Conservation (phyloP, 352 stramenopile genomes). For the Phytophthora pseudosyringae region DNA sequence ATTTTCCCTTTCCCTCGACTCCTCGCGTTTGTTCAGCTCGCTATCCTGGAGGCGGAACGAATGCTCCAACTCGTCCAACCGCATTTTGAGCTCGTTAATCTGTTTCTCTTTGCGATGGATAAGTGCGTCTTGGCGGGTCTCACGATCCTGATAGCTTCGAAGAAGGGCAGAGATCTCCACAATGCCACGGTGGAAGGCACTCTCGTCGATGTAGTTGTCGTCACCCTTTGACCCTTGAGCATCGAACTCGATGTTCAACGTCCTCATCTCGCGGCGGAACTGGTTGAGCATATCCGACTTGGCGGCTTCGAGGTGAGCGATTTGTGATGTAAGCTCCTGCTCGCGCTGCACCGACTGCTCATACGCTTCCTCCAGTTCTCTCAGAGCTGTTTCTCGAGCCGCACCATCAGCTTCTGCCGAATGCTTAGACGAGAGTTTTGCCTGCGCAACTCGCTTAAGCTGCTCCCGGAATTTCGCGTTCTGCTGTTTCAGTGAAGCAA, state of each 20-base stretch:
- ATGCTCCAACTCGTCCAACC: constrained; percentile 34
- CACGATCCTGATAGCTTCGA: constrained; percentile 53
- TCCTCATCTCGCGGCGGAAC: constrained; percentile 53
- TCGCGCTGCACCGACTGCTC: constrained; percentile 43
- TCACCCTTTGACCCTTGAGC: constrained; percentile 11
- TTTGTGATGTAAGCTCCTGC: constrained; percentile 38
- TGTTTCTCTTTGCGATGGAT: constrained; percentile 54
- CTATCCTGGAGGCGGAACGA: constrained; percentile 16
- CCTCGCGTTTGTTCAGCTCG: constrained; percentile 16
- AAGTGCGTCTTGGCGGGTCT: constrained; percentile 48
- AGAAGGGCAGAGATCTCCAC: constrained; percentile 44
- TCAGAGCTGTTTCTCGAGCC: constrained; percentile 22
- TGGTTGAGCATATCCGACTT: constrained; percentile 41
- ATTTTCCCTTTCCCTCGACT: constrained; percentile 12
- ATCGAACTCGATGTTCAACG: constrained; percentile 45
- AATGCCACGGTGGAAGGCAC: constrained; percentile 36
- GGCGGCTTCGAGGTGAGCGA: constrained; percentile 46
- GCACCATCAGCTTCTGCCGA: constrained; percentile 18
- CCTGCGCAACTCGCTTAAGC: constrained; percentile 35
- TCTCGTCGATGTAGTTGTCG: constrained; percentile 24
- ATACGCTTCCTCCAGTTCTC: constrained; percentile 37
- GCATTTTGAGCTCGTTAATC: constrained; percentile 47
- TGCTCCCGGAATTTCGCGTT: constrained; percentile 38
- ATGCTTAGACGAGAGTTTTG: constrained; percentile 30
- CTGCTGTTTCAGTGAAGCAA: constrained; percentile 33